These are phyloP conservation scores for Venturia carpophila DNA, from an alignment of 2,329 filamentous ascomycete species.

Conservation along the genomic window DNA sequence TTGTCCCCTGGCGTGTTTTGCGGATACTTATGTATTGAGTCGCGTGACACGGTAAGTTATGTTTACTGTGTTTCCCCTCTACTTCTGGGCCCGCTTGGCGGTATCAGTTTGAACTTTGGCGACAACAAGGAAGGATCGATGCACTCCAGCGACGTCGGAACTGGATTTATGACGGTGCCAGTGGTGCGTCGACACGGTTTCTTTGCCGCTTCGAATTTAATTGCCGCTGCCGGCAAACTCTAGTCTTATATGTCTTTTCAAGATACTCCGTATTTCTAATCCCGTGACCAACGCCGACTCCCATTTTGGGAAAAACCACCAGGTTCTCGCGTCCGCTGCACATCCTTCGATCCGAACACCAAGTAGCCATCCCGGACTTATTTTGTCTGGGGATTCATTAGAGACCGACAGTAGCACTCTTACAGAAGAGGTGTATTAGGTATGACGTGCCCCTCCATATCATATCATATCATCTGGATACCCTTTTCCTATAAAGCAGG, in stretches of 20 bases:
- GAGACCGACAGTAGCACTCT: conserved; percentile 27
- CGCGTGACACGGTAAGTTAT: neutral
- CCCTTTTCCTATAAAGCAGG: too few relatives aligned
- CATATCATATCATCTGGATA: conserved; percentile 49
- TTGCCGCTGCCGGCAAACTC: neutral
- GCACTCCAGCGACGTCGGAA: neutral
- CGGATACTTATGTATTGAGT: too few relatives aligned
- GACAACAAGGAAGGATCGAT: neutral
- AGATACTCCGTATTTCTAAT: too few relatives aligned
- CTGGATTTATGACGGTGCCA: neutral
- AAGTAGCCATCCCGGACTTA: neutral
- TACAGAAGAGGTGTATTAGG: conserved; percentile 29
- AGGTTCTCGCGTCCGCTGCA: neutral
- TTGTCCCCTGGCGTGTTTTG: neutral
- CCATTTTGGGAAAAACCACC: too few relatives aligned
- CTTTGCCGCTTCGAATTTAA: neutral
- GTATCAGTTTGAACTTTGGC: neutral
- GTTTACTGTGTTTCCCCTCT: neutral
- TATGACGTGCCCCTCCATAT: conserved; percentile 39
- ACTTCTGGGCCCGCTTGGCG: neutral
- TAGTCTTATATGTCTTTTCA: too few relatives aligned
- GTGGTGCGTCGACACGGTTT: neutral
- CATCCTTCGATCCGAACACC: neutral
- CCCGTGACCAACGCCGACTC: too few relatives aligned
- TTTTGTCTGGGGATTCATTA: conserved; percentile 15